Evolutionary conservation across 129 eudicot species (phyloP).

Genomic region (Scalesia atractyloides): DNA sequence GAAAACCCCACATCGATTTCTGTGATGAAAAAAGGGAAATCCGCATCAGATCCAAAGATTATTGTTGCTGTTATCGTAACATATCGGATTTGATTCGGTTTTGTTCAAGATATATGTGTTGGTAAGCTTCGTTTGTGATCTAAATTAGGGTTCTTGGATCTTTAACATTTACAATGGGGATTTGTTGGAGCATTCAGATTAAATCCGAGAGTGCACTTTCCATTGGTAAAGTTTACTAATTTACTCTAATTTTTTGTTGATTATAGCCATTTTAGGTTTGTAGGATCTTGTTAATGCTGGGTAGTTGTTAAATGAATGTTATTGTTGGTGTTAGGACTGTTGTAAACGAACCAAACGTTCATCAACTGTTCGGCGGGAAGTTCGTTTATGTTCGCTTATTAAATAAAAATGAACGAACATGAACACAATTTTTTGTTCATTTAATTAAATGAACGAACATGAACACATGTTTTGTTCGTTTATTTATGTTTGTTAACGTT

Average conservation of each 20-base stretch:
- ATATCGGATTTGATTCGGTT: constrained; percentile 16
- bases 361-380: no score
- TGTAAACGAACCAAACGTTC: no score
- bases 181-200: constrained; percentile 72
- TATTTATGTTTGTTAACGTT: no score
- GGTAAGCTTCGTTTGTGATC: constrained; percentile 17
- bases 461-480: no score
- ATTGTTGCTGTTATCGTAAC: constrained; percentile 23
- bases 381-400: no score
- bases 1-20: constrained; percentile 19
- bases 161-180: constrained; percentile 55
- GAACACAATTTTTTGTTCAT: no score
- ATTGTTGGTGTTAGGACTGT: background rate
- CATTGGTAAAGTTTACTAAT: constrained; percentile 37
- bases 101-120: constrained; percentile 23
- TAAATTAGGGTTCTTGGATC: constrained; percentile 20
- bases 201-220: constrained; percentile 57
- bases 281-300: constrained; percentile 1
- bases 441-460: no score
- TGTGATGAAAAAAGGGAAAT: constrained; percentile 5
- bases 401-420: no score
- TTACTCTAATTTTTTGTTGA: background rate
- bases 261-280: background rate
- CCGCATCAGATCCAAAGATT: constrained; percentile 40
- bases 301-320: background rate